phyloP scores from a whole-genome alignment of 2,329 filamentous ascomycete genomes.

The Alternaria sp. region DNA sequence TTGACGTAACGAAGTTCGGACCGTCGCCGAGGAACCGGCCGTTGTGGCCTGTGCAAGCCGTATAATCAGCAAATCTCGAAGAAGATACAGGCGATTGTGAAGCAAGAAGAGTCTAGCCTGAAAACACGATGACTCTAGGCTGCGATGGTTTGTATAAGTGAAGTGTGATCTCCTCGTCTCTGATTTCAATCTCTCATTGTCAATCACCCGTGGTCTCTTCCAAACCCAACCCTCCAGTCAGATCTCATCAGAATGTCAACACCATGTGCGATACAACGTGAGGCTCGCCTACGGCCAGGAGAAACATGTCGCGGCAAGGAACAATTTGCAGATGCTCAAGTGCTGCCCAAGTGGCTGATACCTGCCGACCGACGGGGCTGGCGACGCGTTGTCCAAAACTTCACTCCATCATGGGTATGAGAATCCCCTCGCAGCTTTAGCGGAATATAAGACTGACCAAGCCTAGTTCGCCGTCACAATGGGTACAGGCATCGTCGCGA shows the following conservation, averaged over 20 bases:
- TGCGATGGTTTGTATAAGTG: not conserved
- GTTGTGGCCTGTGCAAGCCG: not conserved
- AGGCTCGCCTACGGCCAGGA: not conserved
- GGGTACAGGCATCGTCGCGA: constrained; percentile 51
- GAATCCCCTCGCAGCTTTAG: not conserved
- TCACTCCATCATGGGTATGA: constrained; percentile 45
- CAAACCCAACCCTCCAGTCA: not conserved
- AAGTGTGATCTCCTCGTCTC: not conserved
- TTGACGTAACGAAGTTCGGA: not conserved
- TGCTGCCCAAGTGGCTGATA: constrained; percentile 34
- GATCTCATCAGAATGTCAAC: not conserved
- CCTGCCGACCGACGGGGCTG: constrained; percentile 33
- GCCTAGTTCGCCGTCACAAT: constrained; percentile 31
- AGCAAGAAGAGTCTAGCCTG: not conserved
- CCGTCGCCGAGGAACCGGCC: constrained; percentile 1
- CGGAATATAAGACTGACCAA: not conserved
- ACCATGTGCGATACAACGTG: not conserved
- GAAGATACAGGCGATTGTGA: not conserved
- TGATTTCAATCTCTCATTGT: not conserved
- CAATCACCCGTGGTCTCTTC: not conserved
- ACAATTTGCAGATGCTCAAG: not conserved
- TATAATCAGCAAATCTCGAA: not conserved
- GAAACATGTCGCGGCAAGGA: not conserved
- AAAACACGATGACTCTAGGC: not conserved
- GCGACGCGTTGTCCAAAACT: constrained; percentile 42